Percentiles rank a stretch among this genome's conserved stretches.
Evolutionary conservation across 352 stramenopile genomes (phyloP).

Genomic region (Globisporangium middletonii): DNA sequence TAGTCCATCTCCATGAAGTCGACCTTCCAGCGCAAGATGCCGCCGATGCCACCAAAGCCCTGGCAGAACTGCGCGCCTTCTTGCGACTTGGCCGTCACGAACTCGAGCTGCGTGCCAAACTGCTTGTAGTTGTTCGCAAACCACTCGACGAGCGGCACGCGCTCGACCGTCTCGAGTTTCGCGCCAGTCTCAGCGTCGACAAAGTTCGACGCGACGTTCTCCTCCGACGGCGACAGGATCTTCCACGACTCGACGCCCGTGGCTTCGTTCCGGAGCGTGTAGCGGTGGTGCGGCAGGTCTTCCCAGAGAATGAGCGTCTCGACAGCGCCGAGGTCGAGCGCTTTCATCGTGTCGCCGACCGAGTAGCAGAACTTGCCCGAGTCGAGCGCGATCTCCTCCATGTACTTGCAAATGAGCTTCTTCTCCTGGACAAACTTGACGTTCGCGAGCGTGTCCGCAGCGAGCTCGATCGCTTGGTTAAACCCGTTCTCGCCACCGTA

Average conservation of each 20-base stretch:
- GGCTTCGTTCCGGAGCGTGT: slow-evolving; percentile 92
- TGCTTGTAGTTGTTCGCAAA: slow-evolving; percentile 99
- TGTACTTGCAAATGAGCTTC: slow-evolving; percentile 98
- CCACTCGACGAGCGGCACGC: slow-evolving; percentile 97
- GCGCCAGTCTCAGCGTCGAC: slow-evolving; percentile 92
- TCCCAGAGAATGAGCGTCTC: slow-evolving; percentile 99
- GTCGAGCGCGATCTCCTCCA: slow-evolving; percentile 99
- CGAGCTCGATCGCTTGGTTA: slow-evolving; percentile 99
- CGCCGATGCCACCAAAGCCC: slow-evolving; percentile 99
- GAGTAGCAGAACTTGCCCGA: slow-evolving; percentile 99
- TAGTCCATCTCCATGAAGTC: slow-evolving; percentile 98
- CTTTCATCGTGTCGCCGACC: slow-evolving; percentile 97
- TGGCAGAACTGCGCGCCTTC: slow-evolving; percentile 99
- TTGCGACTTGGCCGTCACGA: slow-evolving; percentile 97
- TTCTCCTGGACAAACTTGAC: slow-evolving; percentile 99
- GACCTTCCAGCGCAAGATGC: slow-evolving; percentile 98
- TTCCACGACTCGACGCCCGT: slow-evolving; percentile 84
- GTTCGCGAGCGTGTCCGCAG: slow-evolving; percentile 95
- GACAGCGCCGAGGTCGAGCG: slow-evolving; percentile 96
- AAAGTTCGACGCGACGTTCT: slow-evolving; percentile 95
- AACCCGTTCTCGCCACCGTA: slow-evolving; percentile 99
- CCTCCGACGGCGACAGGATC: slow-evolving; percentile 79
- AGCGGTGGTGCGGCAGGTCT: slow-evolving; percentile 95
- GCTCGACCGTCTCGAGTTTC: slow-evolving; percentile 97
- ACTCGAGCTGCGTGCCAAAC: slow-evolving; percentile 98